A percentile compares a stretch with the other conserved stretches of the same genome.
Evolutionary conservation across 768 basidiomycete species (phyloP).

Genomic region (Austroboletus festivus): DNA sequence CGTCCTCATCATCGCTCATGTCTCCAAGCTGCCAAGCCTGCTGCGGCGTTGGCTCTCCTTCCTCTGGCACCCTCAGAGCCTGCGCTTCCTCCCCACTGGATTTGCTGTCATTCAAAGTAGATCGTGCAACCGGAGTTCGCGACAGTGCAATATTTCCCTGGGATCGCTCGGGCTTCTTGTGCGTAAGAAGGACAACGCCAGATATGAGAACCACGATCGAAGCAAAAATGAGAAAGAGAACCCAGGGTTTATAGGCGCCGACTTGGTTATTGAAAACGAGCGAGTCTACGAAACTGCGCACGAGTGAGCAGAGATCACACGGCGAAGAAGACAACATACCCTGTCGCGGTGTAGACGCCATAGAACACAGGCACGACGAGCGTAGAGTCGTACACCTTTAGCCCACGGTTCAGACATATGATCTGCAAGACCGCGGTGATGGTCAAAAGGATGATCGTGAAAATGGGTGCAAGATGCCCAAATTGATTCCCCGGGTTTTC

Average conservation of each 20-base stretch:
- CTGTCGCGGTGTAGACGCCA: conserved; percentile 83
- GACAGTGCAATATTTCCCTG: conserved; percentile 28
- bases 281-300: conserved; percentile 55
- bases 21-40: conserved; percentile 73
- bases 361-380: conserved; percentile 95
- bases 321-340: conserved; percentile 42
- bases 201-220: conserved; percentile 85
- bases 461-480: conserved; percentile 74
- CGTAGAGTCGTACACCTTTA: conserved; percentile 88
- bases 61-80: conserved; percentile 33
- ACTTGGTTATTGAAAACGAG: conserved; percentile 83
- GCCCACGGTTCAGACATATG: conserved; percentile 83
- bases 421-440: conserved; percentile 87
- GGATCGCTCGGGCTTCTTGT: conserved; percentile 77
- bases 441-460: conserved; percentile 60
- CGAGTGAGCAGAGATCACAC: conserved; percentile 7
- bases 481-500: conserved; percentile 86
- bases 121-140: conserved; percentile 23
- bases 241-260: conserved; percentile 84
- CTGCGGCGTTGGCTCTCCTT: conserved; percentile 33
- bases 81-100: conserved; percentile 36
- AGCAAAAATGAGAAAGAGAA: conserved; percentile 80
- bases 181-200: conserved; percentile 90
- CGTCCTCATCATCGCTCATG: conserved; percentile 64
- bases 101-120: conserved; percentile 15